Evolutionary conservation across 768 basidiomycete genomes (phyloP).

Genomic region (Punctularia strigosozonata): DNA sequence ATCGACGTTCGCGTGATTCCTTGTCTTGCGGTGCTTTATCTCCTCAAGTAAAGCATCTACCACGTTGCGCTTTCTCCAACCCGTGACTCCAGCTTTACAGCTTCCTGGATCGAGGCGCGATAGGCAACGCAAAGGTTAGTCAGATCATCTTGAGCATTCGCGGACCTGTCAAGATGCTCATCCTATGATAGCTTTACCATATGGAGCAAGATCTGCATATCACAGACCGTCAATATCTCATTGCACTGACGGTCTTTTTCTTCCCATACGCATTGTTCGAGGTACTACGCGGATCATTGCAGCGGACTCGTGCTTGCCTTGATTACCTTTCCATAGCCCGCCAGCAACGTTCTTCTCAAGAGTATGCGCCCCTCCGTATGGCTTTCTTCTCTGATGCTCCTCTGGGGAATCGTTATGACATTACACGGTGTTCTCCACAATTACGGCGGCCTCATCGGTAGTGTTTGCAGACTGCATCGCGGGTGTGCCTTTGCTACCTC

Average conservation of each 20-base stretch:
- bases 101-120: conserved; percentile 50
- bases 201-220: conserved; percentile 46
- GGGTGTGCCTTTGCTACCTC: too few species aligned
- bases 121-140: conserved; percentile 64
- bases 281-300: conserved; percentile 23
- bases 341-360: conserved; percentile 50
- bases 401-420: conserved; percentile 34
- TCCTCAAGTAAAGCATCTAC: too few species aligned
- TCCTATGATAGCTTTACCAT: conserved; percentile 36
- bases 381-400: conserved; percentile 31
- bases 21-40: conserved; percentile 63
- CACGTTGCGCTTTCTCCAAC: too few species aligned
- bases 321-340: conserved; percentile 27
- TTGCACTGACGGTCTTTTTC: conserved; percentile 66
- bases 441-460: conserved; percentile 53
- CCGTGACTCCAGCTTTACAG: too few species aligned
- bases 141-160: background rate
- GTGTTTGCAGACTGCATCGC: conserved; percentile 10
- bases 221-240: conserved; percentile 51
- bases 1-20: conserved; percentile 63
- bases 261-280: conserved; percentile 64
- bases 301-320: background rate
- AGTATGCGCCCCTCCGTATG: conserved; percentile 56
- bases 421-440: conserved; percentile 51
- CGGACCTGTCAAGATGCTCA: conserved; percentile 1